Base-by-base conservation (phyloP, 257 asterid species). In the Leonotis leonurus region DNA sequence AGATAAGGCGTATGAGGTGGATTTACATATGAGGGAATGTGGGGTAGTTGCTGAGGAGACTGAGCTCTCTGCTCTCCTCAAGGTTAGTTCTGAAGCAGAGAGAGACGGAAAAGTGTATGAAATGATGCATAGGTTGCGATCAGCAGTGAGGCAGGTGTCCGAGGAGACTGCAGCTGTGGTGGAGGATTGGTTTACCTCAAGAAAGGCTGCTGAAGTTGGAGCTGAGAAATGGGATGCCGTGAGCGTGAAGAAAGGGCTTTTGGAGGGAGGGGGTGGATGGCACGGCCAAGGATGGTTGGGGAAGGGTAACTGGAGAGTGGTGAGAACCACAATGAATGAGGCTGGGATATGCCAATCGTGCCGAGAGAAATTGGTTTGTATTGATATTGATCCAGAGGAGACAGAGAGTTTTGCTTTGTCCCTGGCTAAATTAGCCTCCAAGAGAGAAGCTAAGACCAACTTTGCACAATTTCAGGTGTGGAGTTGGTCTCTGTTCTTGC, bases 251-350 rank as follows among this genome's bases (percentile, higher is more conserved):
- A 80, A 71, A 73, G 97, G 90, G 60, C 68, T 78, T 67, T 60
- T 77, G 60, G 88, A 85, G 70, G 99, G 97, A 60, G 99, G 99
- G 55, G 99, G 99, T 40, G 99, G 99, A 62, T 93, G 99, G 99
- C 99, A 93, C 52, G 97, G 99, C 21, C 91, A 81, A 55, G 99
- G 99, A 44, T 93, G 99, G 99, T 70, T 93, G 80, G 96, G 99
- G 46, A 80, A 51, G 73, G 97, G 95, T 67, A 70, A 70, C 27
- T 93, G 97, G 99, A 81, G 74, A 57, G 95, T 93, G 69, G 77
- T 61, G 82, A 80, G 91, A 72, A 84, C 89, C 6, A 69, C 46
- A 39, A 82, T 93, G 79, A 71, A 76, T 43, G 80, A 78, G 54
- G 55, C 41, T 1, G 97, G 99, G 4, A 74, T 85, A 43, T 93